Evolutionary conservation across 2,329 filamentous ascomycete genomes (phyloP).

Genomic region (Colletotrichum neosansevieriae): DNA sequence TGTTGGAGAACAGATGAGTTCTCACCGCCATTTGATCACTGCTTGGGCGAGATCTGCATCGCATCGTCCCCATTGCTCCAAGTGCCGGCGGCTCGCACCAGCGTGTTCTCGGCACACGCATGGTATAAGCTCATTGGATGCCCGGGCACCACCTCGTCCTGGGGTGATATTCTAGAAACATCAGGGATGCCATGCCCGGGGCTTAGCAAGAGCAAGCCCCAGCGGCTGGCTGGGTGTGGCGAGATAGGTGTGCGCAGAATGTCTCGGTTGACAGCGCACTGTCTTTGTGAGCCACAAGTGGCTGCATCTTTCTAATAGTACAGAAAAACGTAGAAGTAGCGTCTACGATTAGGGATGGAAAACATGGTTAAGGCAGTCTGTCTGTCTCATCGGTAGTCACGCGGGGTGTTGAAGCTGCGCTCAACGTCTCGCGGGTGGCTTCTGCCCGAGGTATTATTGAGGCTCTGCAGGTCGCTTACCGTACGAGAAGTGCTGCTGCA

Average conservation of each 20-base stretch:
- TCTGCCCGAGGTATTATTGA: not conserved
- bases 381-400: not conserved
- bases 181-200: not conserved
- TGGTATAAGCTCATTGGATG: slow-evolving; percentile 24
- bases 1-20: slow-evolving; percentile 10
- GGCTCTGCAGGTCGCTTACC: not conserved
- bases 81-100: slow-evolving; percentile 19
- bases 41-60: slow-evolving; percentile 11
- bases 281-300: slow-evolving; percentile 12
- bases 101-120: not conserved
- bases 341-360: not conserved
- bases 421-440: not conserved
- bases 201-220: slow-evolving; percentile 18
- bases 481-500: not conserved
- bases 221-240: slow-evolving; percentile 18
- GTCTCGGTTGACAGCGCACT: slow-evolving; percentile 4
- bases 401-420: not conserved
- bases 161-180: slow-evolving; percentile 15
- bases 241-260: slow-evolving; percentile 1
- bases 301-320: not conserved
- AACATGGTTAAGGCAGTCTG: slow-evolving; percentile 3
- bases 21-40: slow-evolving; percentile 34
- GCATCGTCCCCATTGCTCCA: not conserved
- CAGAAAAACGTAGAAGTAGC: not conserved
- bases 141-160: not conserved